Percentiles rank a stretch among this genome's conserved stretches.
phyloP scores from a whole-genome alignment of 2,329 filamentous ascomycete species.

The Cryphonectria nitschkei region DNA sequence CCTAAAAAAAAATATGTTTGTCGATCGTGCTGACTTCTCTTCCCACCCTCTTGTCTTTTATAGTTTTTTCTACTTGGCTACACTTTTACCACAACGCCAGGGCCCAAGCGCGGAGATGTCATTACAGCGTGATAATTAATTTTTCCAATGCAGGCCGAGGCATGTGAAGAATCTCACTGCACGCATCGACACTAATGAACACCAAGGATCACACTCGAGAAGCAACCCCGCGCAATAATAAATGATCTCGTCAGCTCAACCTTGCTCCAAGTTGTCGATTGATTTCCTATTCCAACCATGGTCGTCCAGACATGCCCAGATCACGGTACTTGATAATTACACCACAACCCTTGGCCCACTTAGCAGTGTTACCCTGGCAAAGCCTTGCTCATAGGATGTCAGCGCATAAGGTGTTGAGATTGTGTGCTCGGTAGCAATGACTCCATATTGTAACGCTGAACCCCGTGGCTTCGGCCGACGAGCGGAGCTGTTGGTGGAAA shows the following conservation, averaged over 20 bases:
- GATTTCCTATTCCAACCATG: conserved; percentile 12
- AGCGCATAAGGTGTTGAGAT: not conserved
- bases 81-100: not conserved
- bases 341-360: not conserved
- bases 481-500: conserved; percentile 17
- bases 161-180: not conserved
- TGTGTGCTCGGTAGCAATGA: not conserved
- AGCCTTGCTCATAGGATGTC: not conserved
- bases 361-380: conserved; percentile 1
- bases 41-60: not conserved
- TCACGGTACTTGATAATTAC: conserved; percentile 7
- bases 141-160: not conserved
- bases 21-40: not conserved
- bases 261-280: conserved; percentile 8
- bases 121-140: not conserved
- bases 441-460: not conserved
- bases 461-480: conserved; percentile 19
- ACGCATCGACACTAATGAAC: not conserved
- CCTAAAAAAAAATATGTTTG: not conserved
- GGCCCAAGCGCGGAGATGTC: not conserved
- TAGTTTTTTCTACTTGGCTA: not conserved
- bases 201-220: not conserved
- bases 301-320: not conserved
- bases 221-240: not conserved
- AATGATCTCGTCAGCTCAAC: not conserved